Percentiles rank a stretch among this genome's conserved stretches.
These are phyloP conservation scores for Mallotus nudiflorus DNA, from an alignment of 345 rosid species.

Conservation along the genomic window DNA sequence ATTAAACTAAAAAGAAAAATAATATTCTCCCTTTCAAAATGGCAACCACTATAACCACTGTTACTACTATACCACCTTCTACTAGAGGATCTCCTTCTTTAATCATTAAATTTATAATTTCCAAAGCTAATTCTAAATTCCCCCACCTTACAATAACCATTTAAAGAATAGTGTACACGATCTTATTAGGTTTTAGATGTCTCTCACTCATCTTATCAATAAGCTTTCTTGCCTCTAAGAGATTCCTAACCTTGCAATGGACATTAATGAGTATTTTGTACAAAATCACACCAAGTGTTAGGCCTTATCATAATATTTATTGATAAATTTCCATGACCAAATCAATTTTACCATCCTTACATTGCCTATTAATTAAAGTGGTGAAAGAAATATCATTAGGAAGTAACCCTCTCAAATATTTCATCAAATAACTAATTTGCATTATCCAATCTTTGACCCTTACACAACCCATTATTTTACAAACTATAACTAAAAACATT, in stretches of 20 bases:
- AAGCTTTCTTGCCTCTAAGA: constrained; percentile 55
- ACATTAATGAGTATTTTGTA: constrained; percentile 68
- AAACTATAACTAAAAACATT: constrained; percentile 70
- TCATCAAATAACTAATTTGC: constrained; percentile 59
- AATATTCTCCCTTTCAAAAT: too few relatives aligned
- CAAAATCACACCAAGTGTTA: constrained; percentile 56
- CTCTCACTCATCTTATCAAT: constrained; percentile 54
- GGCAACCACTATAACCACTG: too few relatives aligned
- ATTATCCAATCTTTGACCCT: constrained; percentile 47
- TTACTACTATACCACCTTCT: too few relatives aligned
- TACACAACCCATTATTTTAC: constrained; percentile 67
- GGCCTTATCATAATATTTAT: constrained; percentile 50
- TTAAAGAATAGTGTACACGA: constrained; percentile 72
- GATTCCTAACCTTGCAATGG: constrained; percentile 53
- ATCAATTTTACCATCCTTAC: constrained; percentile 60
- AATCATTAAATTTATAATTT: constrained; percentile 51
- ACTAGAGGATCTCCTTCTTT: too few relatives aligned
- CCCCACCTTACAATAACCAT: constrained; percentile 75
- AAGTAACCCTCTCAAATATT: constrained; percentile 51
- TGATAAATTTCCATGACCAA: constrained; percentile 53
- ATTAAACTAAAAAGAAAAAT: too few relatives aligned
- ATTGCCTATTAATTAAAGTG: constrained; percentile 59
- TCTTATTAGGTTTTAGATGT: constrained; percentile 60
- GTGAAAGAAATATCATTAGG: constrained; percentile 68
- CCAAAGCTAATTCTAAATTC: constrained; percentile 59